Evolutionary conservation across 768 basidiomycete genomes (phyloP).

Genomic region (Leccinum uliginosum): DNA sequence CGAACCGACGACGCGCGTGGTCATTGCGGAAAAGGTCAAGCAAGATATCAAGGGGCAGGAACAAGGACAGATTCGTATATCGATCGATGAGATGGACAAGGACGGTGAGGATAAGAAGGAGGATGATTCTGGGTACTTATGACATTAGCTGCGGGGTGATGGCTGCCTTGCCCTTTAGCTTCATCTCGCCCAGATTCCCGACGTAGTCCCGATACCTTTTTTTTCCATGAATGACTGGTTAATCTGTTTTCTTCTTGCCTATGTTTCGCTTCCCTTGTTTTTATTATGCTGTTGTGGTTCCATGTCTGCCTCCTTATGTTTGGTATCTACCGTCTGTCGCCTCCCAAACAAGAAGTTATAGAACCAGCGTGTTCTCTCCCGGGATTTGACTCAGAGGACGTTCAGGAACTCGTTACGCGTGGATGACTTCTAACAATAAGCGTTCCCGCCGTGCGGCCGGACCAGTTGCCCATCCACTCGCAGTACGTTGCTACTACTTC

Average conservation of each 20-base stretch:
- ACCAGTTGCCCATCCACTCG: no score
- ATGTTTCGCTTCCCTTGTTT: not conserved
- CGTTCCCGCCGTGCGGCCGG: no score
- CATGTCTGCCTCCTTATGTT: not conserved
- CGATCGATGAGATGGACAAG: slow-evolving; percentile 30
- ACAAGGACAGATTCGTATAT: slow-evolving; percentile 27
- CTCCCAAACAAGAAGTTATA: not conserved
- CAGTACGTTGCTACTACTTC: no score
- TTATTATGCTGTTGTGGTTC: not conserved
- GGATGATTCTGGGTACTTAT: slow-evolving; percentile 26
- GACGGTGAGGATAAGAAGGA: slow-evolving; percentile 34
- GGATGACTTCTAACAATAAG: no score
- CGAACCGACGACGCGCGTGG: slow-evolving; percentile 38
- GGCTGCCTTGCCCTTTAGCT: not conserved
- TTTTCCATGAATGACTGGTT: not conserved
- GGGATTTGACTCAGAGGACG: no score
- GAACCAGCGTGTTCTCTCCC: not conserved
- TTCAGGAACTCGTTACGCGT: not conserved
- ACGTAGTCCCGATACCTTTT: not conserved
- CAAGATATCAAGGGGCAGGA: slow-evolving; percentile 26
- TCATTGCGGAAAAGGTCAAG: slow-evolving; percentile 48
- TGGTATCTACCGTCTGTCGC: not conserved
- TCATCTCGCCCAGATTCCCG: not conserved
- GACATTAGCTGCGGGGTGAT: slow-evolving; percentile 1
- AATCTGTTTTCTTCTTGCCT: not conserved